phyloP scores from a whole-genome alignment of 73 alveolate genomes.

The Tetrahymena malaccensis region DNA sequence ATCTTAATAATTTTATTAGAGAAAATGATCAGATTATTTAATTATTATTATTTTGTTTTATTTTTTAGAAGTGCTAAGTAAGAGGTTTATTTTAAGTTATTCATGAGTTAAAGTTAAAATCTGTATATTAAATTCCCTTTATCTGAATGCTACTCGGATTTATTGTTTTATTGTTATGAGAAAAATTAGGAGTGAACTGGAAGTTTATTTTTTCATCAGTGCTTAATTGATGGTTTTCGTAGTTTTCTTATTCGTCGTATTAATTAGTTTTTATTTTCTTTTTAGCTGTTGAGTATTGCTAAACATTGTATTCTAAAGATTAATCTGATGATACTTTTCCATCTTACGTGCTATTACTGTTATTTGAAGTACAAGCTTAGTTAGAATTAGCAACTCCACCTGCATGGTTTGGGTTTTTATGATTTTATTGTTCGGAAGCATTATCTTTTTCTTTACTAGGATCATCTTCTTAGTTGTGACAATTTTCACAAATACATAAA shows the following conservation, averaged over 20 bases:
- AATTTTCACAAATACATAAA: slow-evolving; percentile 27
- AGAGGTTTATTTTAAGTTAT: neutral
- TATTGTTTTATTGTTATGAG: neutral
- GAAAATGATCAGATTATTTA: too few relatives aligned
- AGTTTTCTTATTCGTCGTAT: neutral
- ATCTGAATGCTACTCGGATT: neutral
- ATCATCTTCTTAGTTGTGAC: slow-evolving; percentile 10
- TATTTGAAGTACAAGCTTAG: neutral
- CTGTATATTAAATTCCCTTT: neutral
- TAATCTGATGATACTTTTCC: neutral
- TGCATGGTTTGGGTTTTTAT: neutral
- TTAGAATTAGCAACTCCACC: neutral
- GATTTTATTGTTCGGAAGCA: neutral
- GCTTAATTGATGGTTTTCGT: neutral
- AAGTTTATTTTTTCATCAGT: neutral
- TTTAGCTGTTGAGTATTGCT: neutral
- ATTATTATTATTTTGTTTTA: too few relatives aligned
- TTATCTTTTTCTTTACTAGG: neutral
- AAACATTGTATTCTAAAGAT: neutral
- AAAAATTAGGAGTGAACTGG: neutral
- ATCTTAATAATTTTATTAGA: too few relatives aligned
- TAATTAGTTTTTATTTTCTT: neutral
- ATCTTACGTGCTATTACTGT: neutral
- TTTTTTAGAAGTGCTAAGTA: neutral
- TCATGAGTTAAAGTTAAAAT: neutral